These are phyloP conservation scores for Nitzschia sp. DNA, from an alignment of 108 stramenopile species.

Conservation along the genomic window DNA sequence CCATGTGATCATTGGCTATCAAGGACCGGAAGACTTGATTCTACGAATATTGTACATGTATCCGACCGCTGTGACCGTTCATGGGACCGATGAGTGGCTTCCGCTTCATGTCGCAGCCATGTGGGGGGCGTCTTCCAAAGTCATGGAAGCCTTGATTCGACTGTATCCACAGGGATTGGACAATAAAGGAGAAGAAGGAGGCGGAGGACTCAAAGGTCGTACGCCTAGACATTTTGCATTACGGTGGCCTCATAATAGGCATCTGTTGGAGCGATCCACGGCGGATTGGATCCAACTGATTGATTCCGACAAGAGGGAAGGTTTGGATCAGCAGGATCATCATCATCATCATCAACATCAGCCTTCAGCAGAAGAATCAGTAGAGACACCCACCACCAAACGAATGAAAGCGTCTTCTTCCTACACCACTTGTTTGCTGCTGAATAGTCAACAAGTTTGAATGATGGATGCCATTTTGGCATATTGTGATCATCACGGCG, in stretches of 20 bases:
- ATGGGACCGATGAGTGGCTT: constrained; percentile 62
- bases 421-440: too few relatives aligned
- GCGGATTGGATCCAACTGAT: constrained; percentile 28
- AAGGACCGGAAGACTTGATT: constrained; percentile 58
- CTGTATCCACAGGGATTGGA: constrained; percentile 38
- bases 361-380: too few relatives aligned
- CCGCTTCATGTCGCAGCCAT: constrained; percentile 63
- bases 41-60: constrained; percentile 49
- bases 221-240: constrained; percentile 38
- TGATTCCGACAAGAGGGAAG: too few relatives aligned
- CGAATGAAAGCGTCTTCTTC: too few relatives aligned
- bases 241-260: constrained; percentile 40
- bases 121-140: constrained; percentile 35
- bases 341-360: too few relatives aligned
- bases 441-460: too few relatives aligned
- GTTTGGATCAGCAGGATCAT: too few relatives aligned
- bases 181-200: constrained; percentile 32
- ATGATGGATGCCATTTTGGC: too few relatives aligned
- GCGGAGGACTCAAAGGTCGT: constrained; percentile 35
- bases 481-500: too few relatives aligned
- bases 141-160: constrained; percentile 39
- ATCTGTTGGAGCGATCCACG: constrained; percentile 40
- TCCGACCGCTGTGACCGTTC: constrained; percentile 43
- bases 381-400: too few relatives aligned
- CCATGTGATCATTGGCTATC: constrained; percentile 60